Evolutionary conservation across 352 stramenopile species (phyloP).

Genomic region (Albugo laibachii): DNA sequence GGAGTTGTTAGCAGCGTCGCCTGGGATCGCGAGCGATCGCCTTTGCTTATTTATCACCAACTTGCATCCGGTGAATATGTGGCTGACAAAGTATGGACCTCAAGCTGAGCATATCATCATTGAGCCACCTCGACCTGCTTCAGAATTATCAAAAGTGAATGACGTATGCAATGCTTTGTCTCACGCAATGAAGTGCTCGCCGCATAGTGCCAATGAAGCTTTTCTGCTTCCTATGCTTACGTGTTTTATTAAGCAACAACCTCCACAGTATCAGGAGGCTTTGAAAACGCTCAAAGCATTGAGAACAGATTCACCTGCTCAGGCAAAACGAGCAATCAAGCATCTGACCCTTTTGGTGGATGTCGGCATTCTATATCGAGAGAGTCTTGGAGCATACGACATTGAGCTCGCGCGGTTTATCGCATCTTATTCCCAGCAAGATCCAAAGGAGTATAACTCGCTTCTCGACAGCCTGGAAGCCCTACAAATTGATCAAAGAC

Average conservation of each 20-base stretch:
- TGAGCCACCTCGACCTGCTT: constrained; percentile 1
- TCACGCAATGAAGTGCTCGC: constrained; percentile 19
- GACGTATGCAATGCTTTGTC: constrained; percentile 14
- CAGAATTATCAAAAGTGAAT: constrained; percentile 23
- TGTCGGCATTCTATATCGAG: constrained; percentile 41
- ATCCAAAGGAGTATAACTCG: constrained; percentile 23
- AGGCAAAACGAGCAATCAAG: constrained; percentile 36
- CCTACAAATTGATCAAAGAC: too few species aligned
- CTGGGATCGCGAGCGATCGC: constrained; percentile 28
- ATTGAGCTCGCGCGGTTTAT: constrained; percentile 35
- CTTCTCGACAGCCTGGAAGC: constrained; percentile 26
- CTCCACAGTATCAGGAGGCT: constrained; percentile 29
- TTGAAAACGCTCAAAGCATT: constrained; percentile 8
- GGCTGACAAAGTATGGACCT: constrained; percentile 37
- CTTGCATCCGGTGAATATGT: constrained; percentile 42
- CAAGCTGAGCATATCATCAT: not conserved
- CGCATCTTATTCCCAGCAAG: constrained; percentile 34
- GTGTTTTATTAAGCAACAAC: constrained; percentile 36
- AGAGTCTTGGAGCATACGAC: constrained; percentile 49
- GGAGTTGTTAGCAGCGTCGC: constrained; percentile 11
- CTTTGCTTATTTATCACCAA: constrained; percentile 62
- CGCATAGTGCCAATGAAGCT: constrained; percentile 13
- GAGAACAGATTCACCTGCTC: not conserved
- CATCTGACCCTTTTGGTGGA: constrained; percentile 49
- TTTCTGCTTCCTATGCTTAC: constrained; percentile 48